Conservation (phyloP, 2,329 filamentous ascomycete genomes). For the Laburnicola sp. region DNA sequence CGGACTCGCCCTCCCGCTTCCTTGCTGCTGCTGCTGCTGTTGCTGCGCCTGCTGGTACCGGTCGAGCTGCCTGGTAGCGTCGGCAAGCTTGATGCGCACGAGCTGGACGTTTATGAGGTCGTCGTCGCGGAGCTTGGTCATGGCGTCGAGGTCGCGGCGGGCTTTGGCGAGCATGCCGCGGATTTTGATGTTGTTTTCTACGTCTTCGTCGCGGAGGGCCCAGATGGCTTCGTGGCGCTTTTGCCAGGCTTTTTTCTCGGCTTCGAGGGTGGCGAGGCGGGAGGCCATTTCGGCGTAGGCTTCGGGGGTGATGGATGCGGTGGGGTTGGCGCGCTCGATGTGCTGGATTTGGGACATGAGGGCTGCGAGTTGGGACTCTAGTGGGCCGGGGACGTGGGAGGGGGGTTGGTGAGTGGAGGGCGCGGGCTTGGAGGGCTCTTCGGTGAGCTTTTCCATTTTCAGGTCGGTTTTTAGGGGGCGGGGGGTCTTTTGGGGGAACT, state of each 20-base stretch:
- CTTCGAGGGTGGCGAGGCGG: slow-evolving; percentile 40
- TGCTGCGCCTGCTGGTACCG: slow-evolving; percentile 24
- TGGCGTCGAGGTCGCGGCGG: slow-evolving; percentile 45
- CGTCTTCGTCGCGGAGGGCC: slow-evolving; percentile 48
- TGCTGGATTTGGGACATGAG: slow-evolving; percentile 45
- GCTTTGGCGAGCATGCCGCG: slow-evolving; percentile 46
- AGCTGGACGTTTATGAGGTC: slow-evolving; percentile 47
- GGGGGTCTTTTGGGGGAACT: slow-evolving; percentile 35
- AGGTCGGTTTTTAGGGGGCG: slow-evolving; percentile 23
- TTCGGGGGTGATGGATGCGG: slow-evolving; percentile 41
- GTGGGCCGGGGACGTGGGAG: slow-evolving; percentile 35
- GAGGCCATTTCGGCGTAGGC: slow-evolving; percentile 41
- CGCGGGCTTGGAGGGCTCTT: slow-evolving; percentile 24
- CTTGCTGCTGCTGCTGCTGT: slow-evolving; percentile 11
- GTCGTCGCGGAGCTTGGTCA: slow-evolving; percentile 48
- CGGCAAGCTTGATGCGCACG: slow-evolving; percentile 46
- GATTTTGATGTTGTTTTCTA: slow-evolving; percentile 50
- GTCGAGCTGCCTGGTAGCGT: slow-evolving; percentile 45
- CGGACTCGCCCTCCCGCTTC: slow-evolving; percentile 26
- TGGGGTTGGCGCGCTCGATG: slow-evolving; percentile 39
- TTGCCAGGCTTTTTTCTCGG: slow-evolving; percentile 42
- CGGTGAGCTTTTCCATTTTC: slow-evolving; percentile 14
- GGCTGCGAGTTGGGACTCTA: slow-evolving; percentile 42
- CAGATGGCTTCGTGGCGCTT: slow-evolving; percentile 48
- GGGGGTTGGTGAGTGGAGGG: slow-evolving; percentile 13